Evolutionary conservation across 305 asterid species (phyloP).

Genomic region (Euphrasia arctica): DNA sequence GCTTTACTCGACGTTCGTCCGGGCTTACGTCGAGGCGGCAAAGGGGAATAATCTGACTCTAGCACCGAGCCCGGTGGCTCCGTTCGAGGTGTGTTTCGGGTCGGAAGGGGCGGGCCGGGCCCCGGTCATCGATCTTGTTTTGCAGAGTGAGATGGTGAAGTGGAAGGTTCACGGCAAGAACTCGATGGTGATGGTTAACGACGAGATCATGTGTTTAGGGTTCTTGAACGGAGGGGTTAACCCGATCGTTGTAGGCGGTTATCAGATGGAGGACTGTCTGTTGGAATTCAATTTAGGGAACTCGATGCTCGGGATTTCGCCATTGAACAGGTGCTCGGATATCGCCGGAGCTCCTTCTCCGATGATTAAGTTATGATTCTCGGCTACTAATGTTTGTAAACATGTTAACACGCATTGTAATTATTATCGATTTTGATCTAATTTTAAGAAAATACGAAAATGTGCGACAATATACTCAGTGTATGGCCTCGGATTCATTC

Average conservation of each 20-base stretch:
- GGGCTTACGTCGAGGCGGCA: conserved; percentile 44
- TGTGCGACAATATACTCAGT: too few relatives aligned
- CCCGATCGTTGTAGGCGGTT: conserved; percentile 57
- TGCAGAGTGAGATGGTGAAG: conserved; percentile 86
- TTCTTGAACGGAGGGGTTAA: conserved; percentile 71
- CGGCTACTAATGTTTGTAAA: not conserved
- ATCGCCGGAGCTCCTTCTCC: conserved; percentile 20
- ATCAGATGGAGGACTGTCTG: conserved; percentile 67
- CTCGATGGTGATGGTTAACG: conserved; percentile 57
- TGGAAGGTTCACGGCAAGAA: conserved; percentile 65
- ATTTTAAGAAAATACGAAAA: too few relatives aligned
- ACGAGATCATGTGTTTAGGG: conserved; percentile 71
- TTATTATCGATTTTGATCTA: too few relatives aligned
- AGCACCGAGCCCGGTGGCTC: conserved; percentile 46
- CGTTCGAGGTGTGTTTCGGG: conserved; percentile 66
- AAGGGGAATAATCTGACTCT: conserved; percentile 39
- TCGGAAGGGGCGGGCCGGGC: conserved; percentile 36
- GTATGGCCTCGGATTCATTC: too few relatives aligned
- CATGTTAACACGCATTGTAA: not conserved
- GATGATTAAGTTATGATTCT: not conserved
- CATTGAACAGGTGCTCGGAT: conserved; percentile 50
- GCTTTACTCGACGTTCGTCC: conserved; percentile 37
- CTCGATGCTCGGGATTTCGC: conserved; percentile 74
- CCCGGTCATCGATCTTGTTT: conserved; percentile 55
- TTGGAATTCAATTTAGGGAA: conserved; percentile 70